Evolutionary conservation across 352 stramenopile species (phyloP).

Genomic region (Phytophthora cactorum): DNA sequence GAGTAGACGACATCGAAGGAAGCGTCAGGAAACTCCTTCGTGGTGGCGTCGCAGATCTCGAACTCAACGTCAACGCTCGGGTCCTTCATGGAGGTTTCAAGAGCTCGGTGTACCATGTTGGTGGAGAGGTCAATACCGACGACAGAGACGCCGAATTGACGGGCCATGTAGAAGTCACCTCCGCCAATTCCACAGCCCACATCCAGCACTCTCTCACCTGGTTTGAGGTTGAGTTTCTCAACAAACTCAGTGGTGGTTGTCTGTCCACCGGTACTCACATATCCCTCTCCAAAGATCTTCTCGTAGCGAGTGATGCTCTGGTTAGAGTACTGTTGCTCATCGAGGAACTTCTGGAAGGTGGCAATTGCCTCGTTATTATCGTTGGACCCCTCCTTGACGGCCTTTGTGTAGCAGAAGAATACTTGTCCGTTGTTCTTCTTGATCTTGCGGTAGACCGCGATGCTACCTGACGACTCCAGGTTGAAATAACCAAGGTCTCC

Average conservation of each 20-base stretch:
- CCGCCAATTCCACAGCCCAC: conserved; percentile 93
- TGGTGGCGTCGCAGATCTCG: conserved; percentile 76
- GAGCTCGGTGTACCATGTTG: conserved; percentile 76
- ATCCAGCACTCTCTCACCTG: conserved; percentile 80
- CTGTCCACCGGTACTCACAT: conserved; percentile 74
- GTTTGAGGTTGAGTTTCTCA: conserved; percentile 64
- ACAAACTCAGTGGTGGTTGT: conserved; percentile 76
- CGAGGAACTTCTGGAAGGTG: conserved; percentile 78
- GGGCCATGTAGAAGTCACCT: conserved; percentile 91
- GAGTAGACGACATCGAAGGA: conserved; percentile 84
- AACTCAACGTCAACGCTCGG: conserved; percentile 63
- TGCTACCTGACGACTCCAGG: conserved; percentile 70
- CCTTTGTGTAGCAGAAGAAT: conserved; percentile 74
- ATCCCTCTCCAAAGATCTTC: conserved; percentile 80
- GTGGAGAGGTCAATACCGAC: conserved; percentile 78
- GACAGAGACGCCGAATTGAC: conserved; percentile 85
- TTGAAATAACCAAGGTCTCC: conserved; percentile 56
- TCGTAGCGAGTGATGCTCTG: conserved; percentile 76
- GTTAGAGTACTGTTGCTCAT: conserved; percentile 75
- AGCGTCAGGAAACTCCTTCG: conserved; percentile 54
- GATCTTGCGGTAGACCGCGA: conserved; percentile 71
- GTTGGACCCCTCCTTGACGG: conserved; percentile 40
- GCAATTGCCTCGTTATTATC: conserved; percentile 38
- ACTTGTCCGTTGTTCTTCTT: conserved; percentile 89
- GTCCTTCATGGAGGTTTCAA: conserved; percentile 68